These are phyloP conservation scores for Zopfochytrium polystomum DNA, from an alignment of 371 early-diverging fungal species.

Conservation along the genomic window DNA sequence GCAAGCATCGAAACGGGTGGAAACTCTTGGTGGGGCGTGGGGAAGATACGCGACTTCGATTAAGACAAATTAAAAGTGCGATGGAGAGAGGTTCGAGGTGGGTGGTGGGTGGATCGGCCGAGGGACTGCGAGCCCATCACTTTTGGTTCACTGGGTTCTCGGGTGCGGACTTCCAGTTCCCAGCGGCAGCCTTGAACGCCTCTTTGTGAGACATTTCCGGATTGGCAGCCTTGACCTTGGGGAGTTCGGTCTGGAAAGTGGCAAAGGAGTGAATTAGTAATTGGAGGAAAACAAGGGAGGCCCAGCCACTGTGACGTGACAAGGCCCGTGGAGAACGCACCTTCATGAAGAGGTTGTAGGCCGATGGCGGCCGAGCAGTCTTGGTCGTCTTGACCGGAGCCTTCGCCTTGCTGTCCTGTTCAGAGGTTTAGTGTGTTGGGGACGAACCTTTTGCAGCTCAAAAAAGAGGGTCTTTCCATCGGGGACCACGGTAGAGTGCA, in stretches of 20 bases:
- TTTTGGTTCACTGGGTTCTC: slow-evolving; percentile 21
- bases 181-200: slow-evolving; percentile 48
- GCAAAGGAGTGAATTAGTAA: not conserved
- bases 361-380: slow-evolving; percentile 21
- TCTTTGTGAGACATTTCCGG: slow-evolving; percentile 56
- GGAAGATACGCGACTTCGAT: too few relatives aligned
- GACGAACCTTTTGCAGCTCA: too few relatives aligned
- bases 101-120: not conserved
- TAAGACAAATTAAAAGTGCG: too few relatives aligned
- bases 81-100: not conserved
- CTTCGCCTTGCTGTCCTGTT: too few relatives aligned
- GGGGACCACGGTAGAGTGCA: too few relatives aligned
- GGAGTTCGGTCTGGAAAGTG: slow-evolving; percentile 52
- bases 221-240: slow-evolving; percentile 50
- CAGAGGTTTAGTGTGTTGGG: too few relatives aligned
- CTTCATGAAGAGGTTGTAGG: slow-evolving; percentile 41
- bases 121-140: not conserved
- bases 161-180: slow-evolving; percentile 18
- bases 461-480: too few relatives aligned
- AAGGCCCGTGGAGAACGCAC: slow-evolving; percentile 5
- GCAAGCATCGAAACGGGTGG: too few relatives aligned
- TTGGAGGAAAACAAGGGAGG: not conserved
- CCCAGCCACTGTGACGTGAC: not conserved
- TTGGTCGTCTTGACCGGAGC: slow-evolving; percentile 35
- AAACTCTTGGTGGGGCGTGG: too few relatives aligned